Percentiles rank a stretch among this genome's conserved stretches.
These are phyloP conservation scores for Podosphaera xanthii DNA, from an alignment of 2,329 filamentous ascomycete genomes.

Conservation along the genomic window DNA sequence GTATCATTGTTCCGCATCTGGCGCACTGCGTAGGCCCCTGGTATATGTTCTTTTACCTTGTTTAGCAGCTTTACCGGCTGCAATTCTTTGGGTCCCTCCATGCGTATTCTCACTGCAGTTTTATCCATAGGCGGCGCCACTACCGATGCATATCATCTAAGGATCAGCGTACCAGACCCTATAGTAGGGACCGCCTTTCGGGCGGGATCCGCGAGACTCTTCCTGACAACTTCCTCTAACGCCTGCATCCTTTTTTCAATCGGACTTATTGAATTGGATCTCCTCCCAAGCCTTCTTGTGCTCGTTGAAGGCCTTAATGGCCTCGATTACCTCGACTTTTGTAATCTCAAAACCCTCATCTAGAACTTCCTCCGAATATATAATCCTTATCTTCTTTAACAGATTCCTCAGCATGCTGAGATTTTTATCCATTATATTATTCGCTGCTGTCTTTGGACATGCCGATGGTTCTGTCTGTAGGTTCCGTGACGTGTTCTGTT, in stretches of 20 bases:
- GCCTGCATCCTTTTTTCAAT: not conserved
- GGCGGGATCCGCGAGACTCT: not conserved
- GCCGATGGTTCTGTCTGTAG: not conserved
- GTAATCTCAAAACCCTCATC: not conserved
- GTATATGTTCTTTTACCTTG: not conserved
- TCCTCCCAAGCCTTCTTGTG: not conserved
- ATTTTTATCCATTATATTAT: not conserved
- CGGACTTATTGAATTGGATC: not conserved
- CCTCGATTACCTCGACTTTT: not conserved
- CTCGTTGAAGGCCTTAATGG: not conserved
- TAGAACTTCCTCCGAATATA: not conserved
- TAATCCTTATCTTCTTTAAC: not conserved
- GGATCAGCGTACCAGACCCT: not conserved
- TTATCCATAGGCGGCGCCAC: not conserved
- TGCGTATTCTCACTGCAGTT: not conserved
- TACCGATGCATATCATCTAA: not conserved
- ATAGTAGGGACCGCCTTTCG: not conserved
- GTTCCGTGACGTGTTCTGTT: not conserved
- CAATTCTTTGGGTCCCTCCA: not conserved
- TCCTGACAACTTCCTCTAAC: not conserved
- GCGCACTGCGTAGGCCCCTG: not conserved
- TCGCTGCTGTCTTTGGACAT: not conserved
- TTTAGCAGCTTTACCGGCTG: not conserved
- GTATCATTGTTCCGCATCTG: too few species aligned
- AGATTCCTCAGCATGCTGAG: not conserved